phyloP scores from a whole-genome alignment of 2,329 filamentous ascomycete genomes.

The Reticulascus tulasneorum region DNA sequence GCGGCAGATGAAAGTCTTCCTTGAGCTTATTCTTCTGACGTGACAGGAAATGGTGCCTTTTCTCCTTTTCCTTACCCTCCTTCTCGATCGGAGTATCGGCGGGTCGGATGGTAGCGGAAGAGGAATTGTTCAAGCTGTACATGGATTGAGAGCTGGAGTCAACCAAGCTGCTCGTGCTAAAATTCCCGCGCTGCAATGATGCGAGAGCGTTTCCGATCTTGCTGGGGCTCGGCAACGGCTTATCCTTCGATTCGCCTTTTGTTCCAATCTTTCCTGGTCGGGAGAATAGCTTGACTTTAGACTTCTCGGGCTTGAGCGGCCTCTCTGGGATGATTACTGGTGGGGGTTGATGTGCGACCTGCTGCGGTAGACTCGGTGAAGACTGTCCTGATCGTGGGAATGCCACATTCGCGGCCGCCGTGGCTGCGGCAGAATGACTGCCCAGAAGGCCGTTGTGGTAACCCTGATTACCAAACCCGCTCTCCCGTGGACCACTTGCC shows the following conservation, averaged over 20 bases:
- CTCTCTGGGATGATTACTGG: slow-evolving; percentile 48
- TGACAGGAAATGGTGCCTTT: slow-evolving; percentile 76
- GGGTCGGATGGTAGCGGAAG: slow-evolving; percentile 71
- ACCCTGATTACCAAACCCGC: slow-evolving; percentile 43
- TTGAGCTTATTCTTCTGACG: slow-evolving; percentile 76
- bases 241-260: slow-evolving; percentile 63
- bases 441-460: slow-evolving; percentile 61
- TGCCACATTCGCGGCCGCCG: slow-evolving; percentile 68
- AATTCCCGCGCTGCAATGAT: slow-evolving; percentile 61
- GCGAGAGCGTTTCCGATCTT: slow-evolving; percentile 66
- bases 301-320: slow-evolving; percentile 59
- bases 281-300: slow-evolving; percentile 78
- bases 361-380: slow-evolving; percentile 40
- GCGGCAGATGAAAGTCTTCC: slow-evolving; percentile 67
- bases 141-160: slow-evolving; percentile 61
- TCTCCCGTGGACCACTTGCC: slow-evolving; percentile 58
- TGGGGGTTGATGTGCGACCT: slow-evolving; percentile 33
- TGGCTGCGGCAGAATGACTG: slow-evolving; percentile 60
- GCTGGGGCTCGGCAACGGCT: slow-evolving; percentile 67
- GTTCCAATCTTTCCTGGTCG: slow-evolving; percentile 71
- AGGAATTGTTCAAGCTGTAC: slow-evolving; percentile 73
- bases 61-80: slow-evolving; percentile 65
- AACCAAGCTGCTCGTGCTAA: slow-evolving; percentile 66
- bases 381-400: slow-evolving; percentile 62
- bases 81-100: slow-evolving; percentile 46